These are phyloP conservation scores for Candida stauntonica DNA, from an alignment of 805 yeast genomes.

Conservation along the genomic window DNA sequence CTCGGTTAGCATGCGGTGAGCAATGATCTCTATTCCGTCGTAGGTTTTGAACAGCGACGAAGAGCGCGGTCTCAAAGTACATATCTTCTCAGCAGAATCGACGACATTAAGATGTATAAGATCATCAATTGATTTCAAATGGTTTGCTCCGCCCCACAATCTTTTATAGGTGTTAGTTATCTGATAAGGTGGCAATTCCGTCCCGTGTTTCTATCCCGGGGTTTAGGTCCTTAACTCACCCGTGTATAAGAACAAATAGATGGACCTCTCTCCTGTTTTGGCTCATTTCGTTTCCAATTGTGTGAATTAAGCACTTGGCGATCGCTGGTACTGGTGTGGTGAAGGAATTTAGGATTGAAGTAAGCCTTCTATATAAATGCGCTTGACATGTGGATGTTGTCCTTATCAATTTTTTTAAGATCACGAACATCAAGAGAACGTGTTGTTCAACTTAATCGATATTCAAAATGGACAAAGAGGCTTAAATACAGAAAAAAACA, in stretches of 20 bases:
- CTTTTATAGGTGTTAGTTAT: too few species aligned
- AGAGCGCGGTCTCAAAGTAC: slow-evolving; percentile 48
- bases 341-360: too few species aligned
- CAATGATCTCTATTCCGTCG: slow-evolving; percentile 77
- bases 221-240: slow-evolving; percentile 37
- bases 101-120: slow-evolving; percentile 35
- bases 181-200: too few species aligned
- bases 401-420: too few species aligned
- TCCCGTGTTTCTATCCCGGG: slow-evolving; percentile 1
- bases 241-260: slow-evolving; percentile 71
- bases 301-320: not conserved
- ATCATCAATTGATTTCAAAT: slow-evolving; percentile 45
- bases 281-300: not conserved
- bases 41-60: slow-evolving; percentile 74
- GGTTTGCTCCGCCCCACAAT: slow-evolving; percentile 64
- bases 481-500: not conserved
- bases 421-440: too few species aligned
- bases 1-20: slow-evolving; percentile 67
- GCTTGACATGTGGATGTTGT: too few species aligned
- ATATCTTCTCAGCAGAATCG: slow-evolving; percentile 38
- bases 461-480: not conserved
- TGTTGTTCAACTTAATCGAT: too few species aligned
- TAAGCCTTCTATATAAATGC: too few species aligned
- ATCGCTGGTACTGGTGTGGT: too few species aligned
- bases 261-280: slow-evolving; percentile 40